Conservation (phyloP, 2,329 filamentous ascomycete genomes). For the Aspergillus phoenicis region DNA sequence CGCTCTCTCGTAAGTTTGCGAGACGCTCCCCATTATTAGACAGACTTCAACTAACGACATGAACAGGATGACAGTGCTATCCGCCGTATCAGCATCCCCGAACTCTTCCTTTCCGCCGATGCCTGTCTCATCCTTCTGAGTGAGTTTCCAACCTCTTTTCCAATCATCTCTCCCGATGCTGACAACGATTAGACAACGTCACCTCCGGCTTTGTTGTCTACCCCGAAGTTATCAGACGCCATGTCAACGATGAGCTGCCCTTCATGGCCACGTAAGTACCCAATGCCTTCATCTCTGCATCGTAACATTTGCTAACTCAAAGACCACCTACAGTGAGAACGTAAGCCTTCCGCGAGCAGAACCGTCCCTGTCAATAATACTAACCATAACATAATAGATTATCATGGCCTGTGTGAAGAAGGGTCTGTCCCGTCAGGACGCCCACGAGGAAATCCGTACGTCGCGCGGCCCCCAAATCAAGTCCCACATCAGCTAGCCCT, state of each 20-base stretch:
- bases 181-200: constrained; percentile 61
- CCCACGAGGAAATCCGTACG: constrained; percentile 78
- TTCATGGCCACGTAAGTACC: constrained; percentile 74
- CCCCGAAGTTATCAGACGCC: constrained; percentile 68
- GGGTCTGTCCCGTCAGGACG: constrained; percentile 74
- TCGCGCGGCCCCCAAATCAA: neutral
- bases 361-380: neutral
- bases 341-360: constrained; percentile 20
- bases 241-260: constrained; percentile 74
- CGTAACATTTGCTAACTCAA: constrained; percentile 20
- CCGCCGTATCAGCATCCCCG: constrained; percentile 60
- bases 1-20: constrained; percentile 58
- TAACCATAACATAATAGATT: constrained; percentile 49
- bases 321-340: constrained; percentile 32
- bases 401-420: constrained; percentile 77
- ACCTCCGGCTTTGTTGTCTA: constrained; percentile 74
- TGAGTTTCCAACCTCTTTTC: constrained; percentile 20
- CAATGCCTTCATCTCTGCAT: too few relatives aligned
- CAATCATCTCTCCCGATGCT: neutral
- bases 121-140: constrained; percentile 51
- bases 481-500: neutral
- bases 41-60: constrained; percentile 12
- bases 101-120: constrained; percentile 69
- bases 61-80: constrained; percentile 69
- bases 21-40: neutral